A percentile compares a stretch with the other conserved stretches of the same genome.
These are phyloP conservation scores for Podospora fimiseda DNA, from an alignment of 495 filamentous ascomycete genomes.

Conservation along the genomic window DNA sequence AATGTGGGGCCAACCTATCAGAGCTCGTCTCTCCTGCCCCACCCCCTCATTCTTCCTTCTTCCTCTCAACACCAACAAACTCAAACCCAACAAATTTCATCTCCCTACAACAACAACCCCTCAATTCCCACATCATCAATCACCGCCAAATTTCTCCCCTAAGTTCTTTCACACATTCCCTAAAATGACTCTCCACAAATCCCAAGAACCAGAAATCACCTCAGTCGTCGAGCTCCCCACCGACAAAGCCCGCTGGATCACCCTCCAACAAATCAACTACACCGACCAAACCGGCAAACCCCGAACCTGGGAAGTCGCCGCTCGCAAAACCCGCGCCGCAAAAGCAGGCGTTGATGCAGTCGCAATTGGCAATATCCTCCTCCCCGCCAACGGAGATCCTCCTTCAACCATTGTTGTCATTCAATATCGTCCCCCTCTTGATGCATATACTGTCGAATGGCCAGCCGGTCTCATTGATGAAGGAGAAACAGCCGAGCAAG, in stretches of 20 bases:
- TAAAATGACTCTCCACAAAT: conserved; percentile 21
- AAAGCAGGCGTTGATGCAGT: conserved; percentile 48
- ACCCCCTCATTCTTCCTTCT: background rate
- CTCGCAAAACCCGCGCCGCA: conserved; percentile 44
- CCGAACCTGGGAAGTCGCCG: conserved; percentile 49
- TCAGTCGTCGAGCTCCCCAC: conserved; percentile 37
- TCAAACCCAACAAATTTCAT: no score
- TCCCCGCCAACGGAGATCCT: conserved; percentile 38
- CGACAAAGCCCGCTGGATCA: conserved; percentile 45
- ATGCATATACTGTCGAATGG: conserved; percentile 71
- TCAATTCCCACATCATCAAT: background rate
- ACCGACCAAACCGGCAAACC: conserved; percentile 43
- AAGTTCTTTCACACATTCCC: background rate
- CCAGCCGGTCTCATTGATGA: conserved; percentile 80
- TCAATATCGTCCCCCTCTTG: conserved; percentile 71
- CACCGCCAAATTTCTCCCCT: background rate
- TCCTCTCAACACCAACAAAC: background rate
- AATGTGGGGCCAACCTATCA: background rate
- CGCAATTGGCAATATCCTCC: conserved; percentile 49
- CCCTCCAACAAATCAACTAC: conserved; percentile 46
- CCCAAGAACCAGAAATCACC: conserved; percentile 42
- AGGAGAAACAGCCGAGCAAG: conserved; percentile 67
- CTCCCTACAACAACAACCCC: no score
- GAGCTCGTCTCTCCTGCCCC: background rate
- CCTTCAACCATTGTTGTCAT: conserved; percentile 47